Conservation (phyloP, 1,284 basidiomycete genomes). For the Leccinum colubrinum region DNA sequence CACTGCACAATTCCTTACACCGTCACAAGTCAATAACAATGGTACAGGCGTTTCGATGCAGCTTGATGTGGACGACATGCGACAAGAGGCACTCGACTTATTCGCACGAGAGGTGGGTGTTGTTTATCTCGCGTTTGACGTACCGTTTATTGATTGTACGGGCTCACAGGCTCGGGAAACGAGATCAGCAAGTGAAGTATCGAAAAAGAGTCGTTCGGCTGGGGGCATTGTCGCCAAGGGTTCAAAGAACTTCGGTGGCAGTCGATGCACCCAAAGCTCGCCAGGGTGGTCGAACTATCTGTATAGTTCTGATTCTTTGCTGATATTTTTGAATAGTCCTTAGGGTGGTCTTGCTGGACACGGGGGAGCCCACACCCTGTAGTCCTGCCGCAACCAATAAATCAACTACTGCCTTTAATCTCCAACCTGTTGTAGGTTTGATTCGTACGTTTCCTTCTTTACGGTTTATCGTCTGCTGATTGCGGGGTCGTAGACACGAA, state of each 20-base stretch:
- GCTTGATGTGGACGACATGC: conserved; percentile 35
- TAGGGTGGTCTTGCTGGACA: conserved; percentile 37
- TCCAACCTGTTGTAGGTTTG: conserved; percentile 12
- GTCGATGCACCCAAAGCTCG: conserved; percentile 39
- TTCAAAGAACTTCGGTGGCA: conserved; percentile 7
- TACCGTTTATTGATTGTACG: neutral
- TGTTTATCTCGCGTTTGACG: neutral
- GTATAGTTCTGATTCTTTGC: neutral
- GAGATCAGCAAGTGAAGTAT: conserved; percentile 12
- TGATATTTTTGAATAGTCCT: conserved; percentile 27
- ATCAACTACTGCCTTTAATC: conserved; percentile 39
- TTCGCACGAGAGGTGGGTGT: conserved; percentile 41
- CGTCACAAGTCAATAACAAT: no score
- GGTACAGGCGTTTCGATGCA: conserved; percentile 10
- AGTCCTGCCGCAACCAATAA: conserved; percentile 15
- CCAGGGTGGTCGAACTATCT: conserved; percentile 36
- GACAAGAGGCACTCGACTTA: conserved; percentile 41
- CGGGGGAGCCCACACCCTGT: conserved; percentile 15
- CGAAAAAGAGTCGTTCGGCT: conserved; percentile 7
- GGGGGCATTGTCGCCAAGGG: conserved; percentile 13
- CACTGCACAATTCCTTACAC: no score
- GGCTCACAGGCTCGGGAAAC: conserved; percentile 6
- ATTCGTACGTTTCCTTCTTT: conserved; percentile 16
- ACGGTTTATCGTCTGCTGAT: conserved; percentile 1
- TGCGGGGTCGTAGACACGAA: conserved; percentile 44